Evolutionary conservation across 2,329 filamentous ascomycete genomes (phyloP), one percentile per base, ranked within the genome.

Genomic region (Venturia nashicola): DNA sequence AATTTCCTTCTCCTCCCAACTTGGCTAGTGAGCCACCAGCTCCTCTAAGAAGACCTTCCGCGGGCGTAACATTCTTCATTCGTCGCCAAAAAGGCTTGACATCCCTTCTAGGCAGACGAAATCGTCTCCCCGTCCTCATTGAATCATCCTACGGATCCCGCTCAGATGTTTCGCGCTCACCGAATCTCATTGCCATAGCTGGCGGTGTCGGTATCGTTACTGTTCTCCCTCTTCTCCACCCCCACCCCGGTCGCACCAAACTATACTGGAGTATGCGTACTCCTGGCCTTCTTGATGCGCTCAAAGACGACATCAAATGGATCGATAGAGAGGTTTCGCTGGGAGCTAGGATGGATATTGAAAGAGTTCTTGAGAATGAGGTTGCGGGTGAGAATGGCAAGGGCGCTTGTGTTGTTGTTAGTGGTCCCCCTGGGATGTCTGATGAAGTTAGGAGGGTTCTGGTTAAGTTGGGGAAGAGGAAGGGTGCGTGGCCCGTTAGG

Each of bases 381-480:
- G 78, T 81, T 43, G 84, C 86, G 67, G 79, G 80, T 23, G 81
- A 16, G 16, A 44, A 91, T 0, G 89, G 88, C 0, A 55, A 55
- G 32, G 51, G 27, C 9, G 51, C 51, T 55, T 55, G 51, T 36
- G 82, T 94, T 7, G 70, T 93, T 9, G 86, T 91, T 16, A 94
- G 90, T 72, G 90, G 90, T 0, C 90, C 90, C 0, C 76, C 76
- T 39, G 78, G 78, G 48, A 85, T 94, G 84, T 84, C 80, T 3
- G 76, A 76, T 55, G 83, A 85, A 63, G 69, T 91, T 68, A 82
- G 86, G 64, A 73, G 68, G 32, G 76, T 80, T 64, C 82, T 90
- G 0, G 82, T 84, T 8, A 74, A 72, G 14, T 90, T 86, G 84
- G 84, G 88, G 0, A 74, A 73, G 67, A 82, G 77, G 36, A 69